Base-by-base conservation (phyloP, 1,284 basidiomycete genomes). In the Violaceomyces palustris region DNA sequence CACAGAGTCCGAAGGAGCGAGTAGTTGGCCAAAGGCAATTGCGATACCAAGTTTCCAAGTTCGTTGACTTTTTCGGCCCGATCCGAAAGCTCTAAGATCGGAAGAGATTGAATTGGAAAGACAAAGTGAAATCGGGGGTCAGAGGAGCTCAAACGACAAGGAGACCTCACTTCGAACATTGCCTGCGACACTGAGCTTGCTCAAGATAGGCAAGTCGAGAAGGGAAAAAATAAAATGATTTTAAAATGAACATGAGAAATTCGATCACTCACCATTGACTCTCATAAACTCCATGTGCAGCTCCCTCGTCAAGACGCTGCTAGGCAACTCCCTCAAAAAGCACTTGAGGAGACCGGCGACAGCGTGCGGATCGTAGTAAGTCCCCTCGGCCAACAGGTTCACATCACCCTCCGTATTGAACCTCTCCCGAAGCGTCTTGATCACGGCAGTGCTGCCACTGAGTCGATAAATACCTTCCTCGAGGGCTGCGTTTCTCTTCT, bases 391-490 rank as follows among this genome's bases (percentile, higher is more conserved):
- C 15, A 69, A 35, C n/a, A 73, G 45, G 26, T 72, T 59, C 9
- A 72, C 66, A 35, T 72, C 70, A 30, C 66, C 67, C 26, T 60
- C 86, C 55, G 78, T 74, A 74, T 97, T 94, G 77, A 97, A 99
- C 48, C 84, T 81, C 68, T 97, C 93, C 69, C 87, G 90, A 46
- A 98, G 78, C 34, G 79, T 83, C 78, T 96, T 96, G 78, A 97
- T 92, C 41, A 92, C 89, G 22, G 89, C 88, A 4, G 67, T 59
- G 31, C 58, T 64, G 24, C 72, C 72, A 3, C 60, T 67, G 42
- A 98, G 77, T 40, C 93, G 83, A 76, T 98, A 99, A 59, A 99
- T 94, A 27, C 93, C 93, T 76, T 99, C 93, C 71, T 99, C 93
- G 64, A 87, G 83, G 58, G 94, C 87, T 9, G 93, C 93, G 67